A percentile compares a stretch with the other conserved stretches of the same genome.
phyloP scores from a whole-genome alignment of 83 land plant genomes.

The Diphasiastrum complanatum region DNA sequence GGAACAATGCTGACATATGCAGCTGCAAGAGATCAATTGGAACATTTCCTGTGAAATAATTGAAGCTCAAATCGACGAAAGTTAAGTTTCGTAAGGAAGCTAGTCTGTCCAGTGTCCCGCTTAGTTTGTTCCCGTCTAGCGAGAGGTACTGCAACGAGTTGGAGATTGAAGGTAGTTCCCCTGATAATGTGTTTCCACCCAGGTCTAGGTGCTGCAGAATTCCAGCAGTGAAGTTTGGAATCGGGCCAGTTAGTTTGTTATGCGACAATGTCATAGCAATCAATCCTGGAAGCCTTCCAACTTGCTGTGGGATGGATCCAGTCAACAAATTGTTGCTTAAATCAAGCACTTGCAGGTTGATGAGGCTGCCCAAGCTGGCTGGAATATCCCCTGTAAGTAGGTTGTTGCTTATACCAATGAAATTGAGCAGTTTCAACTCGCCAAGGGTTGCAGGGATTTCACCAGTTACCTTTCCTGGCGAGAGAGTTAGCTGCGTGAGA shows the following conservation, averaged over 20 bases:
- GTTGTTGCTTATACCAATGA: constrained; percentile 65
- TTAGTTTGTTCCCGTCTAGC: constrained; percentile 1
- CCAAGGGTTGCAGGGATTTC: constrained; percentile 39
- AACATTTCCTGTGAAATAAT: constrained; percentile 2
- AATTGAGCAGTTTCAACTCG: constrained; percentile 35
- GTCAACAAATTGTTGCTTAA: constrained; percentile 51
- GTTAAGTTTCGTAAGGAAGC: not conserved
- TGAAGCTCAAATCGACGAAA: constrained; percentile 12
- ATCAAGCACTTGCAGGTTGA: constrained; percentile 47
- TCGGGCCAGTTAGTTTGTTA: constrained; percentile 38
- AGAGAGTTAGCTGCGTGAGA: not conserved
- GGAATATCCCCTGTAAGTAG: constrained; percentile 42
- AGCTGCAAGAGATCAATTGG: constrained; percentile 2
- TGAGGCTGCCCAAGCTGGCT: constrained; percentile 32
- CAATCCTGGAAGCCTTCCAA: constrained; percentile 45
- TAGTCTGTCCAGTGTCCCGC: not conserved
- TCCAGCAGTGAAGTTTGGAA: no score
- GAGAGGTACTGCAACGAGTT: constrained; percentile 5
- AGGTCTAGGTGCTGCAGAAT: constrained; percentile 18
- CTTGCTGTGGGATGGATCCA: constrained; percentile 37
- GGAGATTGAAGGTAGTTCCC: not conserved
- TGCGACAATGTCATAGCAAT: constrained; percentile 65
- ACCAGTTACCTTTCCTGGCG: constrained; percentile 20
- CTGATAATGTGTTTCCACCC: not conserved
- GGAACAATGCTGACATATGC: constrained; percentile 33